Evolutionary conservation across 441 rosid species (phyloP).

Genomic region (Syzygium syzygioides): DNA sequence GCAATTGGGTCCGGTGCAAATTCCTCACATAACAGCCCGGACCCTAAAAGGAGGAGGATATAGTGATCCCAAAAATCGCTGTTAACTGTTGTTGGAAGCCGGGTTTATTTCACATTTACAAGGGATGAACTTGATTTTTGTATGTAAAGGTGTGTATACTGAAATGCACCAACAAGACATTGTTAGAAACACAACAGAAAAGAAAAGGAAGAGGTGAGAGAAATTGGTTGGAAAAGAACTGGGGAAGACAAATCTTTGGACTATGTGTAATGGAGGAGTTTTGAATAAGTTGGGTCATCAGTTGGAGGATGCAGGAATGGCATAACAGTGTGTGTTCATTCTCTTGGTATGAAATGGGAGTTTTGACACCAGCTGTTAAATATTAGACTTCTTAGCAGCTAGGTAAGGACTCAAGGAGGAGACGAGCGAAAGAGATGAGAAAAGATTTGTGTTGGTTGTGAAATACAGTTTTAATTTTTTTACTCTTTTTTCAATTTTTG

Average conservation of each 20-base stretch:
- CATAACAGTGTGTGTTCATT: constrained; percentile 19
- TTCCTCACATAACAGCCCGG: constrained; percentile 33
- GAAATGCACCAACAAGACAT: constrained; percentile 10
- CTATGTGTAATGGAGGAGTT: neutral
- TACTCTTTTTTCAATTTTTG: neutral
- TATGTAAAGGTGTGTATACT: constrained; percentile 12
- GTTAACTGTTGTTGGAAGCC: neutral
- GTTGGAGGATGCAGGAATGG: constrained; percentile 8
- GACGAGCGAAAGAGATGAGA: neutral
- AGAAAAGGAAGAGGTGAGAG: neutral
- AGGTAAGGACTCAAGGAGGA: constrained; percentile 5
- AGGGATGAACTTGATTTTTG: constrained; percentile 9
- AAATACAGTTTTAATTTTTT: neutral
- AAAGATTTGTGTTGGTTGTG: neutral
- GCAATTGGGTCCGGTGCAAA: constrained; percentile 33
- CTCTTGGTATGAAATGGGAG: constrained; percentile 18
- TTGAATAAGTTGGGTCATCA: constrained; percentile 27
- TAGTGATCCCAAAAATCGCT: constrained; percentile 26
- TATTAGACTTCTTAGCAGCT: constrained; percentile 50
- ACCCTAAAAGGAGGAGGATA: constrained; percentile 43
- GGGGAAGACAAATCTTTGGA: neutral
- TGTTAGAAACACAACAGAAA: neutral
- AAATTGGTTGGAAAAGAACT: neutral
- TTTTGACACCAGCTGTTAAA: constrained; percentile 38
- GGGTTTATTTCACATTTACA: constrained; percentile 3